Evolutionary conservation across 2,329 filamentous ascomycete genomes (phyloP).

Genomic region (Monilinia aucupariae): DNA sequence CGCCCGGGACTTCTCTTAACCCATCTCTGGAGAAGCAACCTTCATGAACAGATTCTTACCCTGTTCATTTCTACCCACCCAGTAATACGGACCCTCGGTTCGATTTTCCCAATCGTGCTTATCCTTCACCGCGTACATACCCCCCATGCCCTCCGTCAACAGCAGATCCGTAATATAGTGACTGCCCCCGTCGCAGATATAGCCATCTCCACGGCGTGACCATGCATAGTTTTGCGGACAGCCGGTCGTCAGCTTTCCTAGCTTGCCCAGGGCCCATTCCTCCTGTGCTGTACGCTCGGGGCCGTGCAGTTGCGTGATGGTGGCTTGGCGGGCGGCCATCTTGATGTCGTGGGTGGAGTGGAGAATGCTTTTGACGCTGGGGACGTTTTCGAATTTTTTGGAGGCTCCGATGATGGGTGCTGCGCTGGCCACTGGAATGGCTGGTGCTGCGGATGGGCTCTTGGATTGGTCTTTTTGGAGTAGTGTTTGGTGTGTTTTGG

Average conservation of each 20-base stretch:
- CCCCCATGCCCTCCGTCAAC: constrained; percentile 24
- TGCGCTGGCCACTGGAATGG: not conserved
- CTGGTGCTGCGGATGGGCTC: not conserved
- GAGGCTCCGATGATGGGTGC: not conserved
- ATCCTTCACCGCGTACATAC: constrained; percentile 15
- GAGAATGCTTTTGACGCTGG: not conserved
- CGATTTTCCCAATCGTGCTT: constrained; percentile 13
- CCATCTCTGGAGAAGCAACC: not conserved
- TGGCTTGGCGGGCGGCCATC: constrained; percentile 23
- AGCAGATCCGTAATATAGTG: constrained; percentile 25
- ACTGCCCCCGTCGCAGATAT: constrained; percentile 21
- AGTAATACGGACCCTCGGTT: constrained; percentile 9
- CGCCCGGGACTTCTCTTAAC: not conserved
- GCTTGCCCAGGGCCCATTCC: constrained; percentile 19
- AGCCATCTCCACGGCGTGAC: constrained; percentile 20
- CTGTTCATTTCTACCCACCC: not conserved
- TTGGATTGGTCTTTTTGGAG: not conserved
- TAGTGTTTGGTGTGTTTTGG: not conserved
- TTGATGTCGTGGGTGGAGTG: not conserved
- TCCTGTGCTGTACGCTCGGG: constrained; percentile 22
- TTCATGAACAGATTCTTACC: constrained; percentile 6
- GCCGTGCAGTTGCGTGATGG: constrained; percentile 9
- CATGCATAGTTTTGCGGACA: constrained; percentile 17
- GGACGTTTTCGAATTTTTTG: not conserved
- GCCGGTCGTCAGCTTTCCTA: constrained; percentile 14